phyloP scores from a whole-genome alignment of 2,329 filamentous ascomycete species.

The Chrysosporium queenslandicum region DNA sequence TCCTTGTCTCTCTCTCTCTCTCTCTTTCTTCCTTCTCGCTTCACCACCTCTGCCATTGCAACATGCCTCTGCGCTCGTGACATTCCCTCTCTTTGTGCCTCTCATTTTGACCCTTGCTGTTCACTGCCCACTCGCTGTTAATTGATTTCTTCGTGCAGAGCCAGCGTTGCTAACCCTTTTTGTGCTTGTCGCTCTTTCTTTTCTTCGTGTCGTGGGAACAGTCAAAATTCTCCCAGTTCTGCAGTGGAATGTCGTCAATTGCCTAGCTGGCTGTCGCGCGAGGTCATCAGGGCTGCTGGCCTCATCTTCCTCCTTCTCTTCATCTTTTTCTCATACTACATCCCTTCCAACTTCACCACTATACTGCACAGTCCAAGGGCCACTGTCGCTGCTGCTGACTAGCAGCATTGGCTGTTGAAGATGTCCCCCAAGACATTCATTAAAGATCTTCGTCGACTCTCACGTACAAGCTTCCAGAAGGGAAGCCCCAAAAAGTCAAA shows the following conservation, averaged over 20 bases:
- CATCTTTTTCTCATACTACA: conserved; percentile 3
- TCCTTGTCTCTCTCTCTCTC: background rate
- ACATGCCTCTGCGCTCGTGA: background rate
- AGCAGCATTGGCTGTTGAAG: background rate
- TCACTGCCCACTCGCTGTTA: background rate
- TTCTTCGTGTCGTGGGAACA: background rate
- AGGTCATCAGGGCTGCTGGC: background rate
- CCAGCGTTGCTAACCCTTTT: background rate
- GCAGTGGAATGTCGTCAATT: background rate
- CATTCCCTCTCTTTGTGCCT: background rate
- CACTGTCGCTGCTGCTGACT: background rate
- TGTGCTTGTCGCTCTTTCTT: background rate
- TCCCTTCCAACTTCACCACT: background rate
- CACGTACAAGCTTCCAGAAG: conserved; percentile 58
- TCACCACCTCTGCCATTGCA: background rate
- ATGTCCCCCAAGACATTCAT: conserved; percentile 47
- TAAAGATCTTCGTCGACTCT: conserved; percentile 66
- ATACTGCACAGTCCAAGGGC: background rate
- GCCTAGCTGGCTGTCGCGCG: background rate
- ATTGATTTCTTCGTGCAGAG: background rate
- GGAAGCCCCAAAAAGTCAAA: conserved; percentile 17
- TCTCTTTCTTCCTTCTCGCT: background rate
- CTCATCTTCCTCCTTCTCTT: background rate
- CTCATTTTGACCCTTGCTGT: background rate
- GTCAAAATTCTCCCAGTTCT: background rate